These are phyloP conservation scores for Rubus parviflorus DNA, from an alignment of 306 rosid species.

Conservation along the genomic window DNA sequence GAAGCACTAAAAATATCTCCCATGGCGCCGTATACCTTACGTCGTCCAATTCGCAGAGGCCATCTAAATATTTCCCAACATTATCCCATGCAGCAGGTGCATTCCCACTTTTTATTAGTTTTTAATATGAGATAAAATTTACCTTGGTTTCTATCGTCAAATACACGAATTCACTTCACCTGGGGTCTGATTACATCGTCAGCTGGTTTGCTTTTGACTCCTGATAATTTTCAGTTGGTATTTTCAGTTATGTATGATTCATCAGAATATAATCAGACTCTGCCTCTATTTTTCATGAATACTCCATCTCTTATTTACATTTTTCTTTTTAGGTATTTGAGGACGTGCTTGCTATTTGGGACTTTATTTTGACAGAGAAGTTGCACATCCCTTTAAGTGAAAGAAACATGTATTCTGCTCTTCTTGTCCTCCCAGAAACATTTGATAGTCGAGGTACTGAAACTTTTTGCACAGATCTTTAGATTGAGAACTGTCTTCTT, in stretches of 20 bases:
- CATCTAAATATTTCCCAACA: constrained; percentile 83
- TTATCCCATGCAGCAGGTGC: constrained; percentile 96
- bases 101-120: constrained; percentile 17
- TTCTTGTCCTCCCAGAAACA: constrained; percentile 88
- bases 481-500: constrained; percentile 4
- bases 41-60: constrained; percentile 92
- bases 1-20: constrained; percentile 83
- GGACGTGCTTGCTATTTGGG: constrained; percentile 86
- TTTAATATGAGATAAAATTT: background rate
- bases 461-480: constrained; percentile 12
- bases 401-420: constrained; percentile 79
- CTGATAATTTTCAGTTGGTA: background rate
- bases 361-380: constrained; percentile 82
- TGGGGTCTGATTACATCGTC: constrained; percentile 1
- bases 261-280: background rate
- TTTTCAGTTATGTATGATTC: background rate
- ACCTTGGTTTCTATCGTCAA: background rate
- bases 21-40: constrained; percentile 67
- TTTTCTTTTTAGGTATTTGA: constrained; percentile 67
- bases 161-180: constrained; percentile 13
- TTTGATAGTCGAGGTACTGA: constrained; percentile 83
- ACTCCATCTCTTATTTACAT: constrained; percentile 15
- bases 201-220: background rate
- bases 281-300: background rate
- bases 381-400: constrained; percentile 70